Base-by-base conservation (phyloP, 164 flowering plant species). In the Buxus sempervirens region DNA sequence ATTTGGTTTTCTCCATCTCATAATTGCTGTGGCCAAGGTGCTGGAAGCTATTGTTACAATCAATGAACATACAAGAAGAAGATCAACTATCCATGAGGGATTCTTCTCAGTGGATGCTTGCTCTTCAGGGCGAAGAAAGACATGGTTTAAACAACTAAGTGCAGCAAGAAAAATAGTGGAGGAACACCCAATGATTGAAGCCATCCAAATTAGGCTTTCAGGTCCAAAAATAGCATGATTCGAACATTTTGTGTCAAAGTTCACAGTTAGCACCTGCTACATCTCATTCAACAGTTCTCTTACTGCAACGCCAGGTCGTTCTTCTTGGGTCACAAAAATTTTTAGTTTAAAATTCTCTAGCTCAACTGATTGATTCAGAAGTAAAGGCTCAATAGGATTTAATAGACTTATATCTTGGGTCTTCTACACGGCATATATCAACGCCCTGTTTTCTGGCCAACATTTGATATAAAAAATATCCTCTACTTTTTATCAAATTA, bases 281-380 rank as follows among this genome's bases (percentile, higher is more conserved):
- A 72, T 53, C 42, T 75, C 82, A 1, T 71, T 45, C 49, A 87
- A 68, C 25, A 82, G 63, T 65, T 86, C 90, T 70, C 70, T 72
- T 9, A 84, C 27, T 0, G 84, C 81, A 57, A 70, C 67, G 36
- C 48, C 58, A 24, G 80, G 58, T 51, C 70, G 75, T 63, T 71
- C 65, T 80, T 93, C 97, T 72, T 76, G 88, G n/a, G 98, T 93
- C 63, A 91, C 93, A 78, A 76, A 93, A 13, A 85, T 71, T 68
- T 81, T 81, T 2, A 93, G 72, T 48, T 83, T 81, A 10, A 90
- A 59, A 63, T 75, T 62, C 61, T 32, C 74, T 72, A 73, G 68
- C 41, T 72, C 68, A 4, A 63, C 24, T 0, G 79, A 48, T 8
- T 81, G 76, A 60, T 78, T 76, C 42, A 73, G 64, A 24, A 93